Evolutionary conservation across 2,329 filamentous ascomycete species (phyloP), one percentile per base, ranked within the genome.

Genomic region (Myriosclerotinia curreyana): DNA sequence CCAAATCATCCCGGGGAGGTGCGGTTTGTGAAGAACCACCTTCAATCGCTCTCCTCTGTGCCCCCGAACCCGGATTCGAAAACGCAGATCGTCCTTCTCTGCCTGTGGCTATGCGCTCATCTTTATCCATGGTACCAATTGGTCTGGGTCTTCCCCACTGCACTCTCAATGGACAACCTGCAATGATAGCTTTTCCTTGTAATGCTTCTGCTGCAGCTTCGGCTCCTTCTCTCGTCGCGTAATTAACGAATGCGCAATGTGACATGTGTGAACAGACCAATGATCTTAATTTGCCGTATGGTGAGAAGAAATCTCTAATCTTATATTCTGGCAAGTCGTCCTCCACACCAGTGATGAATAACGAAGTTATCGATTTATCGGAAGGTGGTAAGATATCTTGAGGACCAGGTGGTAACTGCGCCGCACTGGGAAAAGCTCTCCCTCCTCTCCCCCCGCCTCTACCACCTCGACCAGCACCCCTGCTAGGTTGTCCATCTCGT

Each of bases 241-340:
- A 99, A 78, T 99, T 99, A 78, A 99, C 82, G 74, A 98, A 99
- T 1, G 95, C 95, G 76, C 93, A 98, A 74, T 98, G 95, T 20
- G 94, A 94, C 80, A 96, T 92, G 78, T 99, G 95, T 8, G 93
- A 97, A 77, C 95, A 98, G 46, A 99, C 89, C 20, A 99, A 79
- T 34, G 92, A 97, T 72, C 95, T 91, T 66, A 99, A 88, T 73
- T 94, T 91, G 68, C 95, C 95, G 72, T 93, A 92, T 22, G 85
- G 84, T 66, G 91, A 86, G 80, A 99, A 99, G 76, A 96, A 95
- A 2, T 92, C 89, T 55, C 95, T 90, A 34, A 99, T 82, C 72
- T 93, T 92, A 77, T 93, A 88, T 76, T 99, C 95, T 2, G 94
- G 93, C 8, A 99, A 81, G 72, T 99, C 95, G 74, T 99, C 95